These are phyloP conservation scores for Coniochaeta sp. DNA, from an alignment of 2,329 filamentous ascomycete species.

Conservation along the genomic window DNA sequence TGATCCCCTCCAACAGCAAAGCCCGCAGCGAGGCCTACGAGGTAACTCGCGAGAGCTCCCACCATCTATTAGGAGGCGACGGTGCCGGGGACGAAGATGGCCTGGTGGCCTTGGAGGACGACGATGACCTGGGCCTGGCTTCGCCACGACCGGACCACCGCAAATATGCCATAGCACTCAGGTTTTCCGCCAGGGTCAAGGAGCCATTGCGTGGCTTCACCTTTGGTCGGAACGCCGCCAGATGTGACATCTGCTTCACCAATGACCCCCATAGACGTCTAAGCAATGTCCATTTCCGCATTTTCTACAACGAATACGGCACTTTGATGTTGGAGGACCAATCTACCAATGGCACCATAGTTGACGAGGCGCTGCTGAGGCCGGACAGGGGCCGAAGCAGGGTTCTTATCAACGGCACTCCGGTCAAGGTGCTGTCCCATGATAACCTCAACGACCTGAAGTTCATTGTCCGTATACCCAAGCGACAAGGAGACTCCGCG, in stretches of 20 bases:
- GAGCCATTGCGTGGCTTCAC: constrained; percentile 66
- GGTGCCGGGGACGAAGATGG: constrained; percentile 38
- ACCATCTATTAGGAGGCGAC: constrained; percentile 41
- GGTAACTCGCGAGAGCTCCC: constrained; percentile 38
- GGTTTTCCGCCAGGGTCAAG: constrained; percentile 67
- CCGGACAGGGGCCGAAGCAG: constrained; percentile 32
- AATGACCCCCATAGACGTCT: constrained; percentile 64
- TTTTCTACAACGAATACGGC: constrained; percentile 80
- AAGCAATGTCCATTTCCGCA: constrained; percentile 94
- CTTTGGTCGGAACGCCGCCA: constrained; percentile 69
- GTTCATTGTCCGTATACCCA: constrained; percentile 81
- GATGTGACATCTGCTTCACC: constrained; percentile 65
- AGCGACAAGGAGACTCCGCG: constrained; percentile 58
- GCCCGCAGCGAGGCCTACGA: constrained; percentile 63
- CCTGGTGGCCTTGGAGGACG: constrained; percentile 45
- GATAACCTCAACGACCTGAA: constrained; percentile 52
- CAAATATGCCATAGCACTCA: constrained; percentile 66
- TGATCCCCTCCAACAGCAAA: constrained; percentile 68
- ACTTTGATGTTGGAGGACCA: constrained; percentile 87
- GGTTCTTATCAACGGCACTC: constrained; percentile 64
- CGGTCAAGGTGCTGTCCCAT: constrained; percentile 61
- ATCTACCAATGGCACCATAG: constrained; percentile 92
- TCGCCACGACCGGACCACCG: constrained; percentile 16
- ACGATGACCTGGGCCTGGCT: constrained; percentile 42
- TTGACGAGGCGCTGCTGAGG: constrained; percentile 64